Conservation (phyloP, 352 stramenopile species). For the Phytophthora lateralis region DNA sequence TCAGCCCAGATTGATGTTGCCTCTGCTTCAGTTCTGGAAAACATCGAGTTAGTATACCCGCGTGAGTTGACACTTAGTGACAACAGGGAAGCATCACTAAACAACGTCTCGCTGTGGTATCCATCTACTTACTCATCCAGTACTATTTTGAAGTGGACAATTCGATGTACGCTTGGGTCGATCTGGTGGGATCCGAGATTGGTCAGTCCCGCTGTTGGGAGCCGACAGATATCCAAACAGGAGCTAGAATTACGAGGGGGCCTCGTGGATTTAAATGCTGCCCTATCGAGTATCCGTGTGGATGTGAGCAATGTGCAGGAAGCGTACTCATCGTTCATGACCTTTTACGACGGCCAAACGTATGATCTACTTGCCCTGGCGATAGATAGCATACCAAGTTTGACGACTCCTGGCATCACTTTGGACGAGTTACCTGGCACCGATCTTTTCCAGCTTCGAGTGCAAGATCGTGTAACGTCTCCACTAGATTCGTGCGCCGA, state of each 20-base stretch:
- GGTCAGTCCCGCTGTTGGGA: conserved; percentile 11
- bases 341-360: conserved; percentile 5
- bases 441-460: conserved; percentile 4
- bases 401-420: background rate
- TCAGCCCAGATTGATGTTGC: conserved; percentile 18
- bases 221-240: conserved; percentile 12
- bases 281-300: conserved; percentile 17
- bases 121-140: conserved; percentile 19
- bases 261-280: conserved; percentile 20
- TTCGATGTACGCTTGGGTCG: conserved; percentile 15
- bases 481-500: background rate
- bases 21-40: conserved; percentile 14
- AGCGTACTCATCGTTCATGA: background rate
- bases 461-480: conserved; percentile 5
- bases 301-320: conserved; percentile 14
- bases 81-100: conserved; percentile 7
- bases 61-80: conserved; percentile 7
- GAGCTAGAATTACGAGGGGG: conserved; percentile 17
- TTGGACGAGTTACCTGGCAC: background rate
- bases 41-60: conserved; percentile 14
- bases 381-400: background rate
- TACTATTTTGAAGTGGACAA: conserved; percentile 14
- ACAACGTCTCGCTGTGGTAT: conserved; percentile 2
- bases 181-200: conserved; percentile 20
- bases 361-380: conserved; percentile 7